Percentiles rank a stretch among this genome's conserved stretches.
phyloP scores from a whole-genome alignment of 2,329 filamentous ascomycete genomes.

The Claviceps digitariae region DNA sequence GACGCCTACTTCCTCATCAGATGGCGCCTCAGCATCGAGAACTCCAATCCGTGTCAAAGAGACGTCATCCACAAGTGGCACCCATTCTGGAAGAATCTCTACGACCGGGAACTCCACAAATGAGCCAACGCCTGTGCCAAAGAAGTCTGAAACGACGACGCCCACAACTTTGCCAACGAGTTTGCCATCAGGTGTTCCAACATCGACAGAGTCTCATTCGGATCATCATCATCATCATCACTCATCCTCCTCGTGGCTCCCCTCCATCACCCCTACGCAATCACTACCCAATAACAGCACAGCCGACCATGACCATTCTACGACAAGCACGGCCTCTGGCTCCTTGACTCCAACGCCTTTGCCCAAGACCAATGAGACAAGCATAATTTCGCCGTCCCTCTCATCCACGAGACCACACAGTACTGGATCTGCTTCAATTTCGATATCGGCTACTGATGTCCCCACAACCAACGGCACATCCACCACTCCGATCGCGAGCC shows the following conservation, averaged over 20 bases:
- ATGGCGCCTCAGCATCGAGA: neutral
- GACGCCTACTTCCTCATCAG: neutral
- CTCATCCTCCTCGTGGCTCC: neutral
- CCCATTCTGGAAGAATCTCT: neutral
- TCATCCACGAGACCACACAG: too few relatives aligned
- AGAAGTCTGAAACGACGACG: too few relatives aligned
- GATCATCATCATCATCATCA: neutral
- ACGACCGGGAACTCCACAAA: neutral
- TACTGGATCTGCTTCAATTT: neutral
- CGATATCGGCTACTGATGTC: conserved; percentile 1
- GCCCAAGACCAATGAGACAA: conserved; percentile 3
- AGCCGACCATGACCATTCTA: conserved; percentile 6
- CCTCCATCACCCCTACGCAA: neutral
- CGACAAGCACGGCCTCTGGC: conserved; percentile 6
- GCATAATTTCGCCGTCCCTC: neutral
- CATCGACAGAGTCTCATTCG: neutral
- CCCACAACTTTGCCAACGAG: neutral
- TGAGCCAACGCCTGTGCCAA: too few relatives aligned
- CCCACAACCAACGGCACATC: conserved; percentile 5
- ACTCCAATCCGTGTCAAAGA: neutral
- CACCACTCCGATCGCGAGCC: neutral
- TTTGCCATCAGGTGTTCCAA: neutral
- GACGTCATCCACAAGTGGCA: neutral
- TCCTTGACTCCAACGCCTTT: neutral
- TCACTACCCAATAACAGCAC: conserved; percentile 5